These are phyloP conservation scores for Neofusicoccum sp. DNA, from an alignment of 2,329 filamentous ascomycete genomes.

Conservation along the genomic window DNA sequence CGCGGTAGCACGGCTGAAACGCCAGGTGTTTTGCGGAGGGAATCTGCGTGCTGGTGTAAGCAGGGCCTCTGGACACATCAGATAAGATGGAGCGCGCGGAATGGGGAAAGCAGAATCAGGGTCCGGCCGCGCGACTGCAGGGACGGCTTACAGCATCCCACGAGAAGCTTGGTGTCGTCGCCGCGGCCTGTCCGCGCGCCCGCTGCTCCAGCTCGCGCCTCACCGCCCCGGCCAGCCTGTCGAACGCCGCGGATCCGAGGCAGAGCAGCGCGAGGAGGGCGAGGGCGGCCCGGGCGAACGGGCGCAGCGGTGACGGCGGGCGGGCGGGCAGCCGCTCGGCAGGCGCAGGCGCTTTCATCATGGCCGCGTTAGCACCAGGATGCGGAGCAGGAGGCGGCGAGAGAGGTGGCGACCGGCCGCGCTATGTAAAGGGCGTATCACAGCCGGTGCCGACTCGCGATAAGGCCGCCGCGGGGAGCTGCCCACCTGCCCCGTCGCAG, in stretches of 20 bases:
- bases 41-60: not conserved
- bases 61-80: not conserved
- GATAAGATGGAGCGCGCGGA: not conserved
- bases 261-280: not conserved
- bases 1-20: constrained; percentile 36
- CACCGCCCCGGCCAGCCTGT: not conserved
- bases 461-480: not conserved
- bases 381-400: not conserved
- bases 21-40: constrained; percentile 27
- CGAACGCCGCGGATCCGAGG: not conserved
- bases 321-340: not conserved
- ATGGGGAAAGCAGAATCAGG: not conserved
- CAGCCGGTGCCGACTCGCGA: constrained; percentile 1
- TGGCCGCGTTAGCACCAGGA: not conserved
- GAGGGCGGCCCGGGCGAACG: not conserved
- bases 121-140: not conserved
- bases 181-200: not conserved
- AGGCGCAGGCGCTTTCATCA: constrained; percentile 13
- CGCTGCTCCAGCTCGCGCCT: constrained; percentile 5
- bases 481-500: too few relatives aligned
- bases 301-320: not conserved
- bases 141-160: constrained; percentile 18
- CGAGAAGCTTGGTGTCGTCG: constrained; percentile 10
- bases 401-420: not conserved
- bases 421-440: constrained; percentile 11